Base-by-base conservation (phyloP, 108 stramenopile species). In the Pseudonitzschia multiseries region DNA sequence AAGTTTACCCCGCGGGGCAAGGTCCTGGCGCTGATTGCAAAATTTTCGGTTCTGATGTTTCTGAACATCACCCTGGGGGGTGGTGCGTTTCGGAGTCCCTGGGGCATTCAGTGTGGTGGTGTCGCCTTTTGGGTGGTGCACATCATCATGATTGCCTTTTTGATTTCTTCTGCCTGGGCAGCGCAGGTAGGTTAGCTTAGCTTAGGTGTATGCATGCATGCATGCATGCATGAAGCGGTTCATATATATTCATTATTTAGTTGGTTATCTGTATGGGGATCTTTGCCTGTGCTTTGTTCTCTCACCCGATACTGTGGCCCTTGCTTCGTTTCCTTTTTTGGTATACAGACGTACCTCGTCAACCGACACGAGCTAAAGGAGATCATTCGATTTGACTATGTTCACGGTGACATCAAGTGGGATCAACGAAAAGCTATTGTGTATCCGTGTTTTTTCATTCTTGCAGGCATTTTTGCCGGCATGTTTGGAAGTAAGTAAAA, bases 321-420 rank as follows among this genome's bases (percentile, higher is more conserved):
- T 10, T 20, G 44, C 15, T 68, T 27, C 24, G 8, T 65, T n/a
- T 52, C 26, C 0, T 68, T 12, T 31, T 14, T 21, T 10, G 15
- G 27, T 52, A 50, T 15, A 4, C 40, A 96, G 73, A 83, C 82
- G 8, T 92, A 94, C 75, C 83, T 99, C 1, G 74, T 96, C 12
- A 73, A 90, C 71, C 81, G 90, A 43, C 91, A 94, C 74, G 74
- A 89, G 20, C 79, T 86, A 18, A 98, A 98, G 60, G 83, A 90
- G 26, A 70, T 83, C 20, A 81, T 90, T n/a, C 84, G 90, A 31
- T 98, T 94, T 65, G 89, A 89, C 1, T 99, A 96, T 76, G 90
- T 90, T 4, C 91, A 94, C 21, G 98, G 98, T 31, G 98, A 99
- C 76, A 96, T 99, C 57, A 86, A 94, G 63, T 99, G 98, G 98